A percentile compares a stretch with the other conserved stretches of the same genome.
Conservation (phyloP, 2,329 filamentous ascomycete species). For the Alternaria atra region DNA sequence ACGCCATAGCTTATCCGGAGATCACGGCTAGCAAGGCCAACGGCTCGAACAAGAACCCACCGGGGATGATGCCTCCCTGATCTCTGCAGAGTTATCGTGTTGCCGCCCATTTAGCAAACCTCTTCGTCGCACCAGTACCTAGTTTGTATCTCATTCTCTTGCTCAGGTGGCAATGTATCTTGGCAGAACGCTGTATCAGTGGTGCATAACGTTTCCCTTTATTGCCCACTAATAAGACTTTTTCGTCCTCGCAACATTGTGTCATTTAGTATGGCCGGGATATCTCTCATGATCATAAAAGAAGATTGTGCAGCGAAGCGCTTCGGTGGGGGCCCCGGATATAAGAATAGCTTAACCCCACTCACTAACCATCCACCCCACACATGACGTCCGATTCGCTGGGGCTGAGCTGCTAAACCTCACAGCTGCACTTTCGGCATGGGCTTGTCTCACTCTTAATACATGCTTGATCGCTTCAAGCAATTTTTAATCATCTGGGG, state of each 20-base stretch:
- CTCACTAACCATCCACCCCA: not conserved
- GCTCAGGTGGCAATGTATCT: not conserved
- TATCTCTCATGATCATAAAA: too few relatives aligned
- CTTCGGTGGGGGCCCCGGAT: not conserved
- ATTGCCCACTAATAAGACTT: not conserved
- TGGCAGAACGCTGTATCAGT: too few relatives aligned
- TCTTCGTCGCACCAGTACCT: not conserved
- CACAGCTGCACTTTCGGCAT: not conserved
- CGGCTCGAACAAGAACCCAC: not conserved
- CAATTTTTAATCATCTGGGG: not conserved
- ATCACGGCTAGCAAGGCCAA: not conserved
- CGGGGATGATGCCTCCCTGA: not conserved
- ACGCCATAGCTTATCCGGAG: slow-evolving; percentile 24
- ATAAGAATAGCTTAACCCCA: slow-evolving; percentile 16
- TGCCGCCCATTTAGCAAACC: not conserved
- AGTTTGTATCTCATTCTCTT: not conserved
- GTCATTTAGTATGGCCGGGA: too few relatives aligned
- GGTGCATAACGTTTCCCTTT: too few relatives aligned
- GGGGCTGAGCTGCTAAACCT: not conserved
- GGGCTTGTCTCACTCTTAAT: not conserved
- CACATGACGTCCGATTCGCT: not conserved
- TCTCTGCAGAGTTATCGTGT: not conserved
- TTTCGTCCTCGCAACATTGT: too few relatives aligned
- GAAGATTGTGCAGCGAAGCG: not conserved
- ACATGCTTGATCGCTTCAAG: not conserved